phyloP scores from a whole-genome alignment of 2,329 filamentous ascomycete genomes.

The Aureobasidium sp. region DNA sequence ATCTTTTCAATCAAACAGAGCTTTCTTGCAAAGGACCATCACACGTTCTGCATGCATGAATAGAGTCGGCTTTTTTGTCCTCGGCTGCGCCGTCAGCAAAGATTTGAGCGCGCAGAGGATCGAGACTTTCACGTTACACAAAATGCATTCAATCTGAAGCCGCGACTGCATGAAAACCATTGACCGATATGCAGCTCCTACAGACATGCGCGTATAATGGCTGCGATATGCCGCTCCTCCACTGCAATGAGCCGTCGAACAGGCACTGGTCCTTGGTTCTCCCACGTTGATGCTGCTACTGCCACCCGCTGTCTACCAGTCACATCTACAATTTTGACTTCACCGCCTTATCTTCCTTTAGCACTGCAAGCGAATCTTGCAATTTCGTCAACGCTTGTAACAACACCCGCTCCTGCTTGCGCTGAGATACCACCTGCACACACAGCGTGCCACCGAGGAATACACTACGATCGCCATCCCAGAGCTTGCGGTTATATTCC shows the following conservation, averaged over 20 bases:
- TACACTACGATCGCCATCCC: constrained; percentile 44
- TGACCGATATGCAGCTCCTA: not conserved
- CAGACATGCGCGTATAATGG: not conserved
- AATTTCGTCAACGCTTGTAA: constrained; percentile 46
- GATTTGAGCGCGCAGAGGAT: not conserved
- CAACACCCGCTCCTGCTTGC: constrained; percentile 45
- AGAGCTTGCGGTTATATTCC: constrained; percentile 49
- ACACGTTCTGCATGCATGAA: not conserved
- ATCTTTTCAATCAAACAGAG: not conserved
- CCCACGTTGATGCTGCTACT: not conserved
- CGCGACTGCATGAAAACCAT: not conserved
- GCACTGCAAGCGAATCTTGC: constrained; percentile 34
- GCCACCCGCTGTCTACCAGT: not conserved
- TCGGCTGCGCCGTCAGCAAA: not conserved
- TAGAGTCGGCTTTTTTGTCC: not conserved
- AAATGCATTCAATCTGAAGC: not conserved
- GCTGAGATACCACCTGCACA: constrained; percentile 49
- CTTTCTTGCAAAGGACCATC: not conserved
- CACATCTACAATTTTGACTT: constrained; percentile 6
- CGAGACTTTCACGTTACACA: constrained; percentile 3
- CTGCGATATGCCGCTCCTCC: not conserved
- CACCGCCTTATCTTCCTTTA: not conserved
- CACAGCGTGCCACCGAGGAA: constrained; percentile 48
- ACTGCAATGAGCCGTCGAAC: not conserved
- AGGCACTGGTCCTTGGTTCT: not conserved